phyloP scores from a whole-genome alignment of 2,329 filamentous ascomycete genomes.

The Knufia fluminis region DNA sequence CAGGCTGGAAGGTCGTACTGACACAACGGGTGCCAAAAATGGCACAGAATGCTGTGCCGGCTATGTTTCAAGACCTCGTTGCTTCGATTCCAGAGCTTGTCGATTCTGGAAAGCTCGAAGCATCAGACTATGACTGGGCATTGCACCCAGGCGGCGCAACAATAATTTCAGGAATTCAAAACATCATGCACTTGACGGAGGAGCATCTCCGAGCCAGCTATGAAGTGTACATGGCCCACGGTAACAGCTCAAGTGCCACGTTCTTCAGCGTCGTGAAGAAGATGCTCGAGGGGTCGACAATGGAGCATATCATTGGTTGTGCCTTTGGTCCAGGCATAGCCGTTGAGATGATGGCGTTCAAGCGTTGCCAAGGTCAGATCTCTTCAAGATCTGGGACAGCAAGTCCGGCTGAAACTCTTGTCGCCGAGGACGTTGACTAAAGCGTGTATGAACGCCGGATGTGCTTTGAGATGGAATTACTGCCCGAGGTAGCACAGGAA shows the following conservation, averaged over 20 bases:
- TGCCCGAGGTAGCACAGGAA: background rate
- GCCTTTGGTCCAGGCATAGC: conserved; percentile 62
- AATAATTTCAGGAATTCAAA: conserved; percentile 56
- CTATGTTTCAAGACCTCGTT: conserved; percentile 48
- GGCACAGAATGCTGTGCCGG: conserved; percentile 42
- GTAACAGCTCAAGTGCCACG: conserved; percentile 59
- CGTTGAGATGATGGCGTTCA: conserved; percentile 60
- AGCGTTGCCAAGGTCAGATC: conserved; percentile 8
- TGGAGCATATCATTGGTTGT: conserved; percentile 56
- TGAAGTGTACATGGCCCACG: conserved; percentile 57
- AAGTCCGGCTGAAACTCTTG: conserved; percentile 20
- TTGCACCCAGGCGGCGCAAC: conserved; percentile 61
- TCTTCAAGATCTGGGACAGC: conserved; percentile 12
- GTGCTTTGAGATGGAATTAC: background rate
- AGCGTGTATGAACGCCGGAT: background rate
- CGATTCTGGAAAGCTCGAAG: conserved; percentile 30
- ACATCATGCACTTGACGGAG: conserved; percentile 46
- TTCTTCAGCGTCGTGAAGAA: conserved; percentile 59
- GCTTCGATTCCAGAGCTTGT: conserved; percentile 34
- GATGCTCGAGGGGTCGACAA: conserved; percentile 39
- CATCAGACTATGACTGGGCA: conserved; percentile 61
- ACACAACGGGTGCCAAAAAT: conserved; percentile 53
- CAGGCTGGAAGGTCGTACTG: conserved; percentile 59
- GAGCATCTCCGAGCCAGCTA: conserved; percentile 63
- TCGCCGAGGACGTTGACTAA: conserved; percentile 22